Evolutionary conservation across 2,329 filamentous ascomycete species (phyloP).

Genomic region (Ophiocordyceps sinensis): DNA sequence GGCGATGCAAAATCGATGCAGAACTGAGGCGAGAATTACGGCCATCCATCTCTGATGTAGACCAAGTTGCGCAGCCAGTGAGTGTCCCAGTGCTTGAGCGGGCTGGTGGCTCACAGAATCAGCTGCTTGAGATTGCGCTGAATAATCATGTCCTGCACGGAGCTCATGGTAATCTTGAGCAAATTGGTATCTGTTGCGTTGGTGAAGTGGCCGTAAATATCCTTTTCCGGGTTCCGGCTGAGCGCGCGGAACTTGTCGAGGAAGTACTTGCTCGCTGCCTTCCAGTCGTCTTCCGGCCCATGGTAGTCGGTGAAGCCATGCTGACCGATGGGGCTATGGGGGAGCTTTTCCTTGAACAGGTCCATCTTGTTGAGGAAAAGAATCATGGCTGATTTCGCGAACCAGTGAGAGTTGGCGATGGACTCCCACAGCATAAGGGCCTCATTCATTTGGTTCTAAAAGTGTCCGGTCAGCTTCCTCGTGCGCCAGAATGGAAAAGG

Average conservation of each 20-base stretch:
- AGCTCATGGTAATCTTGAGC: slow-evolving; percentile 74
- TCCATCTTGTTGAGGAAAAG: slow-evolving; percentile 87
- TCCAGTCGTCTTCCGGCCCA: slow-evolving; percentile 78
- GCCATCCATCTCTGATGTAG: no score
- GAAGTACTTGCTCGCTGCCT: slow-evolving; percentile 94
- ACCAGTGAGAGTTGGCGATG: slow-evolving; percentile 80
- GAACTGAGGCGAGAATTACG: no score
- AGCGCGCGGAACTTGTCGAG: slow-evolving; percentile 95
- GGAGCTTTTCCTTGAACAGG: slow-evolving; percentile 75
- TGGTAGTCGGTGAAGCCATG: slow-evolving; percentile 88
- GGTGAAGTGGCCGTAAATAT: slow-evolving; percentile 99
- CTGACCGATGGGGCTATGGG: slow-evolving; percentile 61
- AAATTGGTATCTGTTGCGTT: slow-evolving; percentile 94
- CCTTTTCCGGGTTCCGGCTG: slow-evolving; percentile 98
- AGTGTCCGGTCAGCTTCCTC: not conserved
- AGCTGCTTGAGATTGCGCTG: slow-evolving; percentile 70
- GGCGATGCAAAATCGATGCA: no score
- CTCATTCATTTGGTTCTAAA: slow-evolving; percentile 88
- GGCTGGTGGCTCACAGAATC: slow-evolving; percentile 32
- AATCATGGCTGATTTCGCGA: slow-evolving; percentile 80
- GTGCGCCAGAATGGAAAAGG: not conserved
- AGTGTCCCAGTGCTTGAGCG: no score
- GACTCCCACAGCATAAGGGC: slow-evolving; percentile 77
- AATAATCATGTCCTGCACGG: slow-evolving; percentile 78
- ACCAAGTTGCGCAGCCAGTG: no score